Base-by-base conservation (phyloP, 2,329 filamentous ascomycete species). In the Bipolaris victoriae region DNA sequence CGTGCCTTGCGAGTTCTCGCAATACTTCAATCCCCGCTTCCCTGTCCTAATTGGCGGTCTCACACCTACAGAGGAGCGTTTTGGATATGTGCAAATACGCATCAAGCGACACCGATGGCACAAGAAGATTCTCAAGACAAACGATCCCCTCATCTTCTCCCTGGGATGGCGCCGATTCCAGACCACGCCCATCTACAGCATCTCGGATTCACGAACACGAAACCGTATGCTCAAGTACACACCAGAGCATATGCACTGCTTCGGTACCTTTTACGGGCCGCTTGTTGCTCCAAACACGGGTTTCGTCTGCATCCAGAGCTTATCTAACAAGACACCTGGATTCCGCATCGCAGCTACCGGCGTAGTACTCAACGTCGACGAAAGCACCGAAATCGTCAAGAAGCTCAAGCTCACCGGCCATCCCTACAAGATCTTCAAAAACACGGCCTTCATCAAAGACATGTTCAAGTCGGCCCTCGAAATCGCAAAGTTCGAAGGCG, bases 221-320 rank as follows among this genome's bases (percentile, higher is more conserved):
- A 97, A 98, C 78, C 88, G 95, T 55, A 97, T 99, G 94, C 85
- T 99, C 61, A 99, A 99, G 78, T 99, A 99, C 78, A 97, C 94
- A 0, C 96, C 95, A 0, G 96, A 99, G 81, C 95, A 99, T 74
- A 98, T 97, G 92, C 95, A 98, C 80, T 99, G 96, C 80, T 96
- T 96, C 75, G 95, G 87, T 39, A 97, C 93, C 49, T 92, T 98
- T 78, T 98, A 96, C 72, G 95, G 93, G 0, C 95, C 96, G 0
- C 86, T 99, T 7, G 92, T 97, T 58, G 92, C 95, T 0, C 95
- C 96, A 11, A 97, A 97, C 77, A 97, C 94, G 2, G 92, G 94
- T 57, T 98, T 99, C 78, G 93, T 91, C 66, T 95, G 90, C 76
- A 92, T 98, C 64, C 92, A 98, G 77, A 91, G 89, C 7, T 89